Base-by-base conservation (phyloP, 2,329 filamentous ascomycete species). In the Ceratocystiopsis sp. region DNA sequence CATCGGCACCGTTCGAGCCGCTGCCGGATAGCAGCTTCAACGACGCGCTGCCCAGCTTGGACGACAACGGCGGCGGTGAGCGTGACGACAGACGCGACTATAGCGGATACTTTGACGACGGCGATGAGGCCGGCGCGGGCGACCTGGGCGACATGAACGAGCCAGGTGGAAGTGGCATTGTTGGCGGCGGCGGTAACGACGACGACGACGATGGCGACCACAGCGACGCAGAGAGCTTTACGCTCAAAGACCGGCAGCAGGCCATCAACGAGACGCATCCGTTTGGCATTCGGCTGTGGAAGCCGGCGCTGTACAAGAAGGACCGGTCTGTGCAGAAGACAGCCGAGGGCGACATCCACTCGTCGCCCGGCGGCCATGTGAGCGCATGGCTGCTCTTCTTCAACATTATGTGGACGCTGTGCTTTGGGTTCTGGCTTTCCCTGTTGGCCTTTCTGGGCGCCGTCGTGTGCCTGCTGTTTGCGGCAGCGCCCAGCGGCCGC, bases 221-320 rank as follows among this genome's bases (percentile, higher is more conserved):
- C 42, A 95, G 89, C 59, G 91, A 96, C 53, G 83, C 91, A 1
- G 91, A 95, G 63, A 96, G 89, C 64, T 98, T 98, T 59, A 98
- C 91, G 0, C 72, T 98, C 53, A 94, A 93, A 60, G 91, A 98
- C 60, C 78, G 91, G 44, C 91, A 98, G 62, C 79, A 94, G 58
- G 91, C 91, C 50, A 98, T 98, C 68, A 98, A 98, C 63, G 81
- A 94, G 59, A 98, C 91, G 0, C 91, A 98, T 67, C 91, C 91
- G 0, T 98, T 98, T 54, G 91, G 91, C 68, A 96, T 98, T 57
- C 79, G 93, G 58, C 84, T 98, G 49, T 98, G 91, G 91, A 98
- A 98, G 61, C 91, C 91, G 37, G 93, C 91, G 1, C 61, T 98
- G 49, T 98, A 98, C 71, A 98, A 98, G 64, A 98, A 98, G 61